A percentile compares a stretch with the other conserved stretches of the same genome.
Evolutionary conservation across 2,329 filamentous ascomycete species (phyloP).

Genomic region (Fusarium protoensiforme): DNA sequence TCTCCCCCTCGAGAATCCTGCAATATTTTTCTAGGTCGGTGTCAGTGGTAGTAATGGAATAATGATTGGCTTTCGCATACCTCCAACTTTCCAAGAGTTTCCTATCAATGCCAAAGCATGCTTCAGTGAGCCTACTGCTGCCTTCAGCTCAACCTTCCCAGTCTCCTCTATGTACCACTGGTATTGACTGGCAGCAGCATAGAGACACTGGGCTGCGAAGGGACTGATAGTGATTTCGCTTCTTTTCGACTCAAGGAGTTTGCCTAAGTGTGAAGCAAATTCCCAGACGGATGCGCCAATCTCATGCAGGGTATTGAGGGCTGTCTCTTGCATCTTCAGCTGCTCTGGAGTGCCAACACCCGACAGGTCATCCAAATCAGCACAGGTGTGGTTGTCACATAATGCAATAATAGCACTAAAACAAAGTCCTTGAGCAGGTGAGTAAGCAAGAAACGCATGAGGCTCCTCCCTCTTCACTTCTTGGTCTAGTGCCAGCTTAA

Average conservation of each 20-base stretch:
- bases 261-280: neutral
- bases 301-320: neutral
- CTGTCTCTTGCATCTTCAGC: slow-evolving; percentile 5
- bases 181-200: slow-evolving; percentile 2
- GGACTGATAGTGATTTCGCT: neutral
- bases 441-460: neutral
- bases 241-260: neutral
- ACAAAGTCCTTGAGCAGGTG: slow-evolving; percentile 2
- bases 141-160: neutral
- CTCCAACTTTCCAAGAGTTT: neutral
- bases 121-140: neutral
- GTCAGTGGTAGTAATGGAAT: neutral
- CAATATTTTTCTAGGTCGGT: neutral
- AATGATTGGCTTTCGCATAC: neutral
- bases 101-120: neutral
- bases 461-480: neutral
- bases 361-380: slow-evolving; percentile 6
- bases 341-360: slow-evolving; percentile 15
- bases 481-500: slow-evolving; percentile 1
- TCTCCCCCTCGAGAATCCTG: neutral
- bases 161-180: neutral
- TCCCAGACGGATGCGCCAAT: neutral
- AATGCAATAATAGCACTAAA: slow-evolving; percentile 8
- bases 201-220: slow-evolving; percentile 5
- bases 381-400: slow-evolving; percentile 11